phyloP scores from a whole-genome alignment of 257 asterid species.

The Plectranthus barbatus region DNA sequence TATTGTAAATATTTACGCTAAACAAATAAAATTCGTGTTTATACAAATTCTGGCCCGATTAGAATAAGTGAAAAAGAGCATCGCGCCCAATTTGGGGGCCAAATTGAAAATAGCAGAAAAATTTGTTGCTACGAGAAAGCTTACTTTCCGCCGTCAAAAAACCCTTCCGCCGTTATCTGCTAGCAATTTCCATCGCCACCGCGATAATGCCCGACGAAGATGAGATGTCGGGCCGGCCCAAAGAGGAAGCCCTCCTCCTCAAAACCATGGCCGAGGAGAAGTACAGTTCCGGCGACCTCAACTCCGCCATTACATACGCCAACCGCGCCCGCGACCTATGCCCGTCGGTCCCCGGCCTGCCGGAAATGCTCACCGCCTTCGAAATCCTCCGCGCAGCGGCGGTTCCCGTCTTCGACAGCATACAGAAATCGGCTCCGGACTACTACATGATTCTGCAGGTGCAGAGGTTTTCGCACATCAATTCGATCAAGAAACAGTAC shows the following conservation, averaged over 20 bases:
- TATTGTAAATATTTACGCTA: too few species aligned
- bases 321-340: constrained; percentile 53
- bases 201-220: constrained; percentile 25
- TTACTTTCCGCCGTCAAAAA: constrained; percentile 8
- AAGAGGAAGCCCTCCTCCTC: constrained; percentile 46
- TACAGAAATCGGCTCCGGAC: constrained; percentile 29
- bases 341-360: constrained; percentile 46
- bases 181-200: not conserved
- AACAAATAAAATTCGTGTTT: too few species aligned
- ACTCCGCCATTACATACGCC: constrained; percentile 56
- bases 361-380: constrained; percentile 59
- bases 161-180: constrained; percentile 7
- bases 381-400: constrained; percentile 44
- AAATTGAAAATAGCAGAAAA: not conserved
- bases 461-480: constrained; percentile 60
- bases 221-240: constrained; percentile 4
- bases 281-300: constrained; percentile 46
- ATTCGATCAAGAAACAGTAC: constrained; percentile 64
- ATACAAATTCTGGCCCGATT: not conserved
- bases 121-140: not conserved
- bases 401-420: constrained; percentile 5
- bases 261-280: constrained; percentile 50
- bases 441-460: constrained; percentile 61
- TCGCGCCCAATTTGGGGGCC: not conserved
- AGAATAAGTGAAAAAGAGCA: not conserved